Percentiles rank a stretch among this genome's conserved stretches.
Evolutionary conservation across 768 basidiomycete species (phyloP).

Genomic region (Pisolithus albus): DNA sequence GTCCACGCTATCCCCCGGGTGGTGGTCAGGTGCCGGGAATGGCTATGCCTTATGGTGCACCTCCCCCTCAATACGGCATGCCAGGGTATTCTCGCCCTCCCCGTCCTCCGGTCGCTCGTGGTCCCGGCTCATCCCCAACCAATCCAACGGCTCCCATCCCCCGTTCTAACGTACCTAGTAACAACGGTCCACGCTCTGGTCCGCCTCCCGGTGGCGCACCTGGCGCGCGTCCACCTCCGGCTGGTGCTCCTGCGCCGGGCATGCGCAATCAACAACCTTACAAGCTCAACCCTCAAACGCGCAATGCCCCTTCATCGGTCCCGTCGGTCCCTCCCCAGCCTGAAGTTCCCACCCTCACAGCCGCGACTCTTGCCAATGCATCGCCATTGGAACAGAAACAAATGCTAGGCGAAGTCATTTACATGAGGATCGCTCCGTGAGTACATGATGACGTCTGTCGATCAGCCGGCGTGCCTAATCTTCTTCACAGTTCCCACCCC

Average conservation of each 20-base stretch:
- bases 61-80: slow-evolving; percentile 71
- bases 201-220: slow-evolving; percentile 33
- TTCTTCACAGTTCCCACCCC: slow-evolving; percentile 58
- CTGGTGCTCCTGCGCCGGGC: slow-evolving; percentile 41
- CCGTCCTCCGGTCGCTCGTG: slow-evolving; percentile 59
- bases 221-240: slow-evolving; percentile 37
- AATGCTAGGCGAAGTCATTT: slow-evolving; percentile 95
- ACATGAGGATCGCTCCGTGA: slow-evolving; percentile 81
- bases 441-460: slow-evolving; percentile 20
- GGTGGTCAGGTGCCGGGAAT: slow-evolving; percentile 63
- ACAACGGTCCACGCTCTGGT: slow-evolving; percentile 44
- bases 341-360: slow-evolving; percentile 51
- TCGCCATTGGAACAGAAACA: slow-evolving; percentile 91
- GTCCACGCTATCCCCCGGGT: slow-evolving; percentile 71
- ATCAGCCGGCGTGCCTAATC: slow-evolving; percentile 9
- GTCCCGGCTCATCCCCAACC: slow-evolving; percentile 64
- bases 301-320: slow-evolving; percentile 29
- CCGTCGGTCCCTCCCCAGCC: slow-evolving; percentile 34
- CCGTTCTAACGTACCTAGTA: slow-evolving; percentile 57
- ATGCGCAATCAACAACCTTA: slow-evolving; percentile 28
- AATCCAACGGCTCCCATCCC: slow-evolving; percentile 57
- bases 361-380: slow-evolving; percentile 54
- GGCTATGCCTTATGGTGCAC: slow-evolving; percentile 69
- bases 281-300: slow-evolving; percentile 31
- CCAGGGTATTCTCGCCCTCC: slow-evolving; percentile 56